These are phyloP conservation scores for Erodium trifolium DNA, from an alignment of 441 rosid genomes.

Conservation along the genomic window DNA sequence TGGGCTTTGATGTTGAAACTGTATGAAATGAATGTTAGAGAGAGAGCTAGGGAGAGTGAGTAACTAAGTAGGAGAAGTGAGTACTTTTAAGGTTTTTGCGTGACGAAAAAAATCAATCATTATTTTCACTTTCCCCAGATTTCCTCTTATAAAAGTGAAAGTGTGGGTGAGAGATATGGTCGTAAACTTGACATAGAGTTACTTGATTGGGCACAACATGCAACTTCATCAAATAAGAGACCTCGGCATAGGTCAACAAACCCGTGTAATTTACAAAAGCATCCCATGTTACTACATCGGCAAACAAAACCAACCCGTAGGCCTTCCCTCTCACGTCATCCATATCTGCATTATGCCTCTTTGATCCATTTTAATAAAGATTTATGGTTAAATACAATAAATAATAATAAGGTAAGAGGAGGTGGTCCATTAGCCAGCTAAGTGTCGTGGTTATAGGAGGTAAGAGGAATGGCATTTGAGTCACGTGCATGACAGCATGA, in stretches of 20 bases:
- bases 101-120: constrained; percentile 42
- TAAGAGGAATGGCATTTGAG: no score
- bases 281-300: constrained; percentile 29
- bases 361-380: no score
- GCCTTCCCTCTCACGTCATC: constrained; percentile 4
- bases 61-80: constrained; percentile 16
- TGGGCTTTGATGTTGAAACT: constrained; percentile 48
- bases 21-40: constrained; percentile 30
- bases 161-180: no score
- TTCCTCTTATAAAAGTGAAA: not conserved
- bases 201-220: constrained; percentile 16
- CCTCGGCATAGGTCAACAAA: no score
- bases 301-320: constrained; percentile 24
- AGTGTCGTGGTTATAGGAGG: no score
- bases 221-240: not conserved
- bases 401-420: no score
- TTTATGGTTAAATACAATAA: no score
- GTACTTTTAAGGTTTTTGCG: constrained; percentile 54
- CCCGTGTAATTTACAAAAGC: constrained; percentile 13
- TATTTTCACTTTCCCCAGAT: not conserved
- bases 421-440: no score
- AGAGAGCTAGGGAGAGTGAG: not conserved
- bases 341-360: not conserved
- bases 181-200: not conserved
- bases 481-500: no score